Evolutionary conservation across 257 asterid species (phyloP).

Genomic region (Nicotiana tabacum): DNA sequence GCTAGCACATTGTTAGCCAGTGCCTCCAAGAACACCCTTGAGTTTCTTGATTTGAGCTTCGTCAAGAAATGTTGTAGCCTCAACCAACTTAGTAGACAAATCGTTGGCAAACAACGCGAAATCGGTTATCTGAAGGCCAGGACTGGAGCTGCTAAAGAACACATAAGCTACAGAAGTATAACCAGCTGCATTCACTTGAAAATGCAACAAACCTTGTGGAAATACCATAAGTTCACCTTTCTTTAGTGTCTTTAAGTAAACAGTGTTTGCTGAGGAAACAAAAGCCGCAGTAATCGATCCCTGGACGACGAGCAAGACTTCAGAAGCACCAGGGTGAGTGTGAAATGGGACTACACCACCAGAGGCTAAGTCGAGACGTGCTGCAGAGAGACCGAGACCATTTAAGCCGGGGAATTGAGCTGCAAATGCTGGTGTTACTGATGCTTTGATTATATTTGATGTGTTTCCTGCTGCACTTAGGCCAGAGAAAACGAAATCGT

Average conservation of each 20-base stretch:
- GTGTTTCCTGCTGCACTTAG: slow-evolving; percentile 60
- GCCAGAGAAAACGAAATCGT: slow-evolving; percentile 51
- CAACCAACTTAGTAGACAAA: slow-evolving; percentile 66
- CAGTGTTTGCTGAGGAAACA: slow-evolving; percentile 46
- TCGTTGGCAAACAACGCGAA: slow-evolving; percentile 71
- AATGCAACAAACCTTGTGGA: slow-evolving; percentile 75
- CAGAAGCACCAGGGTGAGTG: slow-evolving; percentile 73
- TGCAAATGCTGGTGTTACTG: slow-evolving; percentile 58
- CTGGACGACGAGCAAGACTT: slow-evolving; percentile 46
- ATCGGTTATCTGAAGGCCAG: slow-evolving; percentile 65
- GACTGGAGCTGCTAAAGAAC: slow-evolving; percentile 52
- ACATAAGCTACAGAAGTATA: slow-evolving; percentile 40
- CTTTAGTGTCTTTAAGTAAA: slow-evolving; percentile 41
- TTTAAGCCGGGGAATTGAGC: slow-evolving; percentile 59
- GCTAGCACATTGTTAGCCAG: slow-evolving; percentile 12
- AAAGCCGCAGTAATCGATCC: slow-evolving; percentile 66
- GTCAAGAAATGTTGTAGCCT: slow-evolving; percentile 56
- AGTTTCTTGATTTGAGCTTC: slow-evolving; percentile 74
- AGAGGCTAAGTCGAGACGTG: slow-evolving; percentile 53
- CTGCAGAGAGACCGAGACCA: slow-evolving; percentile 65
- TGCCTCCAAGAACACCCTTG: slow-evolving; percentile 80
- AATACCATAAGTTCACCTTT: slow-evolving; percentile 71
- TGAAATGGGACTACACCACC: slow-evolving; percentile 80
- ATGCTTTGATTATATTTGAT: slow-evolving; percentile 60
- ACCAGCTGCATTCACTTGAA: slow-evolving; percentile 60